Percentiles rank a stretch among this genome's conserved stretches.
These are phyloP conservation scores for Podospora conica DNA, from an alignment of 495 filamentous ascomycete species.

Conservation along the genomic window DNA sequence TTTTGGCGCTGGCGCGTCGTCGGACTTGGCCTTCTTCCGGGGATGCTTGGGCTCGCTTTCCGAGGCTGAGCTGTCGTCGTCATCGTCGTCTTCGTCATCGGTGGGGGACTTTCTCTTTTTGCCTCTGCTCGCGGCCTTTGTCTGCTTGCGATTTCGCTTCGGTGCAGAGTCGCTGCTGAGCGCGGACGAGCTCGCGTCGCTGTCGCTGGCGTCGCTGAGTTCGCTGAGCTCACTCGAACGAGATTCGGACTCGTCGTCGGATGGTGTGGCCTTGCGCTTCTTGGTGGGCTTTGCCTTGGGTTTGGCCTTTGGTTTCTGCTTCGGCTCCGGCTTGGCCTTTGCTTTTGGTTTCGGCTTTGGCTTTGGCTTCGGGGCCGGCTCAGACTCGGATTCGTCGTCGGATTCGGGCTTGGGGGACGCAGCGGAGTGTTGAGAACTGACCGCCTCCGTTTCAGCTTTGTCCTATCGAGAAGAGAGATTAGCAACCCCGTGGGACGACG, in stretches of 20 bases:
- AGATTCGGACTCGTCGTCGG: conserved; percentile 14
- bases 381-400: neutral
- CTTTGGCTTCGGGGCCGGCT: conserved; percentile 1
- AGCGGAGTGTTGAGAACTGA: neutral
- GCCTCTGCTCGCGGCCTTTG: neutral
- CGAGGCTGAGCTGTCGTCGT: neutral
- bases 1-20: conserved; percentile 21
- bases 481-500: neutral
- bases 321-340: conserved; percentile 12
- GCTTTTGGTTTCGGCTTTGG: conserved; percentile 10
- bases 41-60: neutral
- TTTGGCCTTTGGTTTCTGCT: conserved; percentile 7
- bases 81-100: neutral
- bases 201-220: conserved; percentile 17
- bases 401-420: neutral
- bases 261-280: conserved; percentile 14
- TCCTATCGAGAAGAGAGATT: neutral
- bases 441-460: neutral
- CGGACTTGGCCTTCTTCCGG: conserved; percentile 29
- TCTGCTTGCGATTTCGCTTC: conserved; percentile 32
- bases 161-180: conserved; percentile 12
- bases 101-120: neutral
- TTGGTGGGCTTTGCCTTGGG: conserved; percentile 5
- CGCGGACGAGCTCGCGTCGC: neutral
- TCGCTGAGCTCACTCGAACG: conserved; percentile 16